phyloP scores from a whole-genome alignment of 2,329 filamentous ascomycete genomes.

The Fusarium oxysporum region DNA sequence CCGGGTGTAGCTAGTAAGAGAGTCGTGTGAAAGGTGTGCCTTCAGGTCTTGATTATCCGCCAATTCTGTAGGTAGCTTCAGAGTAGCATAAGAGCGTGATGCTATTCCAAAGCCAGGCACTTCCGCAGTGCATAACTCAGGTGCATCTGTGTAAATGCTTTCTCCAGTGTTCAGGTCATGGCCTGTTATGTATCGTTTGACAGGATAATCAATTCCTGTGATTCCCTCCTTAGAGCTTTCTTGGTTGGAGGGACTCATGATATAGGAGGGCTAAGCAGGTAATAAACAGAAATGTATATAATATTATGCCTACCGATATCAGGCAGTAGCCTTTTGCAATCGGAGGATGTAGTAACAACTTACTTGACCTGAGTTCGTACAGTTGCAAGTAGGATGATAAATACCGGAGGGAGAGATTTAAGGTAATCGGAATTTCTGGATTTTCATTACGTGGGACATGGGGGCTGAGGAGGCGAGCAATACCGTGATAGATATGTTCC shows the following conservation, averaged over 20 bases:
- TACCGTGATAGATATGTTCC: too few relatives aligned
- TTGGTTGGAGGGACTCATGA: background rate
- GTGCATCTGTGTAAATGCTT: constrained; percentile 3
- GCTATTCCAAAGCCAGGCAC: constrained; percentile 11
- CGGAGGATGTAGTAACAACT: too few relatives aligned
- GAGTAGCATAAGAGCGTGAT: constrained; percentile 12
- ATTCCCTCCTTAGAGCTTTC: background rate
- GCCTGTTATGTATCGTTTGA: constrained; percentile 14
- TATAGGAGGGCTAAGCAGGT: background rate
- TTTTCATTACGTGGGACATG: too few relatives aligned
- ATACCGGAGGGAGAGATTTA: too few relatives aligned
- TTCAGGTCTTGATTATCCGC: constrained; percentile 1
- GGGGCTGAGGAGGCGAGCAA: too few relatives aligned
- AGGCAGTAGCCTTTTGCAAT: too few relatives aligned
- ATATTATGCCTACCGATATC: too few relatives aligned
- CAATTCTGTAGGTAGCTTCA: constrained; percentile 1
- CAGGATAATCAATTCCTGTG: background rate
- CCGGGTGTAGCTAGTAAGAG: background rate
- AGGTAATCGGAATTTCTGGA: too few relatives aligned
- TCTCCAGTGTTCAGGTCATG: background rate
- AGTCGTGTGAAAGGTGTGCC: constrained; percentile 2
- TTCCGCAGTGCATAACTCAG: background rate
- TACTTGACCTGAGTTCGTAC: too few relatives aligned
- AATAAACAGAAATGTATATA: too few relatives aligned
- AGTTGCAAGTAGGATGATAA: too few relatives aligned